Evolutionary conservation across 108 stramenopile genomes (phyloP).

Genomic region (Cylindrotheca fusiformis): DNA sequence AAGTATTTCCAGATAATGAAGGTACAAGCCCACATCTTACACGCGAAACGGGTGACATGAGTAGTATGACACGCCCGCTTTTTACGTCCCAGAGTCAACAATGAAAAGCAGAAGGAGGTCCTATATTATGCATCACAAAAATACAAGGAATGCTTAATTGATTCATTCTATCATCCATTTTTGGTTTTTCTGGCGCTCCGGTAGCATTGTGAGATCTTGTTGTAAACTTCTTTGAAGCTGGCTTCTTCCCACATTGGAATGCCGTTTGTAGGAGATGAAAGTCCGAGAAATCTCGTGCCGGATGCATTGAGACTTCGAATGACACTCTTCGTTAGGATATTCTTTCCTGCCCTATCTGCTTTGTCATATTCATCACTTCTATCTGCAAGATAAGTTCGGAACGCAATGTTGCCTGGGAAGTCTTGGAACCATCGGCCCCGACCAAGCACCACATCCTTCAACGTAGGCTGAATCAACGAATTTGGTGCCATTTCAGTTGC

Average conservation of each 20-base stretch:
- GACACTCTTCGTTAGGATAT: neutral
- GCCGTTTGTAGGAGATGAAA: neutral
- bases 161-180: too few relatives aligned
- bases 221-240: neutral
- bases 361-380: neutral
- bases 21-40: too few relatives aligned
- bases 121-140: too few relatives aligned
- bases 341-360: neutral
- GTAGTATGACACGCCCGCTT: too few relatives aligned
- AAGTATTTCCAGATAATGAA: too few relatives aligned
- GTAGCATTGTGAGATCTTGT: neutral
- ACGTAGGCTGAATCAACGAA: neutral
- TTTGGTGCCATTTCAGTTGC: neutral
- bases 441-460: constrained; percentile 8
- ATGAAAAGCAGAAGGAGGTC: too few relatives aligned
- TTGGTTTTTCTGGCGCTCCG: neutral
- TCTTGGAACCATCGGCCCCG: constrained; percentile 11
- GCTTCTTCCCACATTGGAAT: neutral
- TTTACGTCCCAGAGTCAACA: too few relatives aligned
- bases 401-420: constrained; percentile 5
- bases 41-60: too few relatives aligned
- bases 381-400: neutral
- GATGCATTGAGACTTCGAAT: neutral
- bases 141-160: too few relatives aligned
- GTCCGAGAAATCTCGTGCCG: neutral